A percentile compares a stretch with the other conserved stretches of the same genome.
Evolutionary conservation across 345 rosid genomes (phyloP).

Genomic region (Trapa bicornis): DNA sequence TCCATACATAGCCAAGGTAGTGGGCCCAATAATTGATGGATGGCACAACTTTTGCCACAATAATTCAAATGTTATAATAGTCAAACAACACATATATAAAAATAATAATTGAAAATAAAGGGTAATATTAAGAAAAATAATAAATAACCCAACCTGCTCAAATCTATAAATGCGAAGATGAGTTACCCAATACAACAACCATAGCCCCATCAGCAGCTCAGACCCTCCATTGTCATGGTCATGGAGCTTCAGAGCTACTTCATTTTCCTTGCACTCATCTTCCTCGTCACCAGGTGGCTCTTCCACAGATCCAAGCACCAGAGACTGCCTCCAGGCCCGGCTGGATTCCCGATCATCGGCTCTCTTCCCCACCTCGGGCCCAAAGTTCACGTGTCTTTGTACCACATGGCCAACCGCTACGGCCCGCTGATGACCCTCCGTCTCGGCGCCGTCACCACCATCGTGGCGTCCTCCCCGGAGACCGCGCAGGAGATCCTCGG

Average conservation of each 20-base stretch:
- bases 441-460: constrained; percentile 1
- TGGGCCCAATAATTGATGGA: too few relatives aligned
- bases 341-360: background rate
- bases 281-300: background rate
- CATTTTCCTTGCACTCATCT: background rate
- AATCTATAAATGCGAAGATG: too few relatives aligned
- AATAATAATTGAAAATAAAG: too few relatives aligned
- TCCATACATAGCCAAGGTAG: too few relatives aligned
- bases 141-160: too few relatives aligned
- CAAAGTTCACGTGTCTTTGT: background rate
- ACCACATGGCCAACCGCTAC: background rate
- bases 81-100: too few relatives aligned
- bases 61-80: too few relatives aligned
- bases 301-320: background rate
- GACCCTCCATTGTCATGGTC: background rate
- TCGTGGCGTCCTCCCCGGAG: constrained; percentile 1
- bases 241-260: background rate
- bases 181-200: too few relatives aligned
- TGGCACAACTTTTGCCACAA: too few relatives aligned
- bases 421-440: constrained; percentile 5
- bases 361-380: constrained; percentile 6
- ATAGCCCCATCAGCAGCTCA: background rate
- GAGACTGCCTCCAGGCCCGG: constrained; percentile 4
- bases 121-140: too few relatives aligned
- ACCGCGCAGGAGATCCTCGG: constrained; percentile 2